Evolutionary conservation across 441 rosid species (phyloP), one percentile per base, ranked within the genome.

Genomic region (Euphorbia celastroides): DNA sequence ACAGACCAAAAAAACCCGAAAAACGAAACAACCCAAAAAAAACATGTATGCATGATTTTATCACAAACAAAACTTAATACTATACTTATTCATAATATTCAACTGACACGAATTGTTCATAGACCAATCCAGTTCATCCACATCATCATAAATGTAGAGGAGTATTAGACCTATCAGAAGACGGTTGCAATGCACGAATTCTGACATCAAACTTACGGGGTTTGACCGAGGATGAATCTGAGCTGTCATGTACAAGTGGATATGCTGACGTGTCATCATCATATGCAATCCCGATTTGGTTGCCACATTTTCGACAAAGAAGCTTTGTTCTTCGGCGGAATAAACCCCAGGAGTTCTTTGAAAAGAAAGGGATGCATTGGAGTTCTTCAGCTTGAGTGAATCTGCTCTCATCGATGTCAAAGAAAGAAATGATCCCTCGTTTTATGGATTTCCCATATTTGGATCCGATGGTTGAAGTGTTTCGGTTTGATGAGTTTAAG

Each of bases 381-480:
- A 91, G 73, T 76, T 89, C 89, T 52, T 89, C 96, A 5, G 88
- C 90, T 65, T 83, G 90, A 10, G 86, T 89, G 76, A 93, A 93
- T 77, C 96, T 88, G 68, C 89, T 83, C 74, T 91, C 96, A 36
- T 91, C 99, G 2, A 89, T 76, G 66, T 78, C 70, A 72, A 83
- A 79, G 79, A 93, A 93, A 6, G 99, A 89, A 70, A 93, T 86
- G 77, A 86, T 83, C 70, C 99, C 97, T 67, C 84, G 84, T 79
- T 88, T 93, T 77, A 93, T 93, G 14, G 96, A 93, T 77, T 93
- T 93, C 41, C 96, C 92, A 57, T 93, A 93, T 72, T 91, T 91
- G 1, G 90, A 85, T 75, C 96, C 97, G 11, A 93, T 88, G 1
- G 86, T 75, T 14, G 99, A 75, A 25, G 84, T 89, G 84, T 83